Percentiles rank a stretch among this genome's conserved stretches.
Conservation (phyloP, 495 filamentous ascomycete genomes). For the Penicillium crystallinum region DNA sequence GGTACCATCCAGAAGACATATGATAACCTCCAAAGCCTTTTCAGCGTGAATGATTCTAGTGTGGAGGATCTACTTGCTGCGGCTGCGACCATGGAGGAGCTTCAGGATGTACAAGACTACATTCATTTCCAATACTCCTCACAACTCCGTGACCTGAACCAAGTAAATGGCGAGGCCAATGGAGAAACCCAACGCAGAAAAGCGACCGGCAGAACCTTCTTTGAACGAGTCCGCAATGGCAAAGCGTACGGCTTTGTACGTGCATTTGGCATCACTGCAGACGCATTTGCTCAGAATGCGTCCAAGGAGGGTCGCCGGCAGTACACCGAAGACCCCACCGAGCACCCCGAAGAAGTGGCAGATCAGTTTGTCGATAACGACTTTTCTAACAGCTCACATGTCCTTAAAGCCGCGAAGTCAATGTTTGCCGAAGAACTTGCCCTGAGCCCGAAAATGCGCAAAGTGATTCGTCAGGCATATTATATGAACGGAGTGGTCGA, state of each 20-base stretch:
- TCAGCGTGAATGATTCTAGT: constrained; percentile 46
- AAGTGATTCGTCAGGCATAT: constrained; percentile 72
- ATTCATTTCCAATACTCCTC: constrained; percentile 89
- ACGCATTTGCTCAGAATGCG: constrained; percentile 79
- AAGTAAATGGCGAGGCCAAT: constrained; percentile 48
- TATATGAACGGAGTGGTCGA: constrained; percentile 78
- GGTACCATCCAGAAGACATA: constrained; percentile 73
- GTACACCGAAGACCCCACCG: constrained; percentile 74
- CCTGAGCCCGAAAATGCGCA: constrained; percentile 83
- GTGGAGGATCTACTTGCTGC: constrained; percentile 74
- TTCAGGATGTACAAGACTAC: constrained; percentile 96
- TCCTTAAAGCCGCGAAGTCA: constrained; percentile 69
- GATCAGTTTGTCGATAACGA: constrained; percentile 67
- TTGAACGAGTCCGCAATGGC: constrained; percentile 74
- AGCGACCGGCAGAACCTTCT: constrained; percentile 65
- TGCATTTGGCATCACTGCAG: constrained; percentile 84
- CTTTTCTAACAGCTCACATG: constrained; percentile 69
- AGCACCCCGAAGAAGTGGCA: constrained; percentile 79
- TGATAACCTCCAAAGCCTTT: constrained; percentile 58
- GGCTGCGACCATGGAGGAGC: constrained; percentile 80
- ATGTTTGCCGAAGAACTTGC: constrained; percentile 91
- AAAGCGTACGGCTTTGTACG: constrained; percentile 77
- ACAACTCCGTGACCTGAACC: constrained; percentile 68
- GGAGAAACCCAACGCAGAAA: constrained; percentile 67
- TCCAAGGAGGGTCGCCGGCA: constrained; percentile 69